Evolutionary conservation across 441 rosid species (phyloP).

Genomic region (Syzygium malaccense): DNA sequence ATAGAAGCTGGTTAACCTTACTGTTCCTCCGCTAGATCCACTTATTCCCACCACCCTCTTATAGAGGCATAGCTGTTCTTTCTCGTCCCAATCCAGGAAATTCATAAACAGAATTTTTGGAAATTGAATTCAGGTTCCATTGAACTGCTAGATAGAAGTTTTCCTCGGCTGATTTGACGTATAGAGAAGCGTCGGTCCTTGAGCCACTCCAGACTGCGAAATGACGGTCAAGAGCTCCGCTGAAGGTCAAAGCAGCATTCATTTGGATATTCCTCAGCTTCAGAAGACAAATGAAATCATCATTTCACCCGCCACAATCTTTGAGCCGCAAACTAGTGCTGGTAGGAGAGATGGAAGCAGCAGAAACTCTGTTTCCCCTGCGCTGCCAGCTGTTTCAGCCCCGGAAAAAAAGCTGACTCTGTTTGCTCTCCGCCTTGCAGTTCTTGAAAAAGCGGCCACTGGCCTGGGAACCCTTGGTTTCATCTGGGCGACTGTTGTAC

Average conservation of each 20-base stretch:
- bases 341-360: conserved; percentile 47
- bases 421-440: conserved; percentile 77
- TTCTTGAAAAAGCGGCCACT: conserved; percentile 85
- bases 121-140: not conserved
- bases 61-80: not conserved
- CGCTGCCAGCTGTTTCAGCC: conserved; percentile 21
- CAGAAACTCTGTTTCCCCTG: conserved; percentile 22
- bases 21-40: not conserved
- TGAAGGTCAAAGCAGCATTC: conserved; percentile 40
- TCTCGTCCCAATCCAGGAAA: not conserved
- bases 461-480: conserved; percentile 85
- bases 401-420: conserved; percentile 86
- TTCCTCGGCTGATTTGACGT: not conserved
- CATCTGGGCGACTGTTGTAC: conserved; percentile 97
- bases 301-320: conserved; percentile 49
- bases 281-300: conserved; percentile 34
- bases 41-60: not conserved
- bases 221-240: conserved; percentile 35
- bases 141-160: not conserved
- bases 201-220: not conserved
- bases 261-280: conserved; percentile 42
- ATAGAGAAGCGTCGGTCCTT: not conserved
- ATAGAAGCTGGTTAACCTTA: not conserved
- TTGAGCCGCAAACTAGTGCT: conserved; percentile 32
- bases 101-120: not conserved